Evolutionary conservation across 805 yeast species (phyloP).

Genomic region (Pichia gijzeniarum): DNA sequence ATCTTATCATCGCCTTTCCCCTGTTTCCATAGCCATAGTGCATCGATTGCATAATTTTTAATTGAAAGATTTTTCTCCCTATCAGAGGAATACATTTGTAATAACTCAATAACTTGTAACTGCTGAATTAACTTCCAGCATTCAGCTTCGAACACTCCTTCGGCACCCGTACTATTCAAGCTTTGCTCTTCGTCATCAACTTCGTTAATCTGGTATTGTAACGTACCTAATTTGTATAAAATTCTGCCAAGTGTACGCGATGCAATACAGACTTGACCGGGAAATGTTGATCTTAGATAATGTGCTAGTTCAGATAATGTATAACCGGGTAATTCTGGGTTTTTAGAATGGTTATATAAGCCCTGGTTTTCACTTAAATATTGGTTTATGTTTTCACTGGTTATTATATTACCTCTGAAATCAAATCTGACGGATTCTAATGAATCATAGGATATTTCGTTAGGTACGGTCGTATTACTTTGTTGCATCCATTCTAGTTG

Average conservation of each 20-base stretch:
- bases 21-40: slow-evolving; percentile 81
- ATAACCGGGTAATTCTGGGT: slow-evolving; percentile 89
- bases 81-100: slow-evolving; percentile 67
- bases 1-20: slow-evolving; percentile 38
- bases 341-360: slow-evolving; percentile 85
- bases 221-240: slow-evolving; percentile 67
- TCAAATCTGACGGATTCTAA: slow-evolving; percentile 79
- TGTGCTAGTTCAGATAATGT: slow-evolving; percentile 79
- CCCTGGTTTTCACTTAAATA: slow-evolving; percentile 39
- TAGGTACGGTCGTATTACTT: slow-evolving; percentile 36
- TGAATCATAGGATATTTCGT: slow-evolving; percentile 40
- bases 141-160: slow-evolving; percentile 41
- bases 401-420: slow-evolving; percentile 71
- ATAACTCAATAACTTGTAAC: slow-evolving; percentile 54
- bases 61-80: slow-evolving; percentile 58
- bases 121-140: slow-evolving; percentile 70
- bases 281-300: slow-evolving; percentile 66
- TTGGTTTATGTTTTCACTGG: slow-evolving; percentile 24
- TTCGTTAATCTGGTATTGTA: slow-evolving; percentile 38
- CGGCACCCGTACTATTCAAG: slow-evolving; percentile 24
- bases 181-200: slow-evolving; percentile 28
- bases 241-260: slow-evolving; percentile 84
- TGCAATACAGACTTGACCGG: slow-evolving; percentile 83
- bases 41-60: slow-evolving; percentile 78
- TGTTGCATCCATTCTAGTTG: slow-evolving; percentile 91